Base-by-base conservation (phyloP, 106 monocot genomes). In the Cymbidium sinense region DNA sequence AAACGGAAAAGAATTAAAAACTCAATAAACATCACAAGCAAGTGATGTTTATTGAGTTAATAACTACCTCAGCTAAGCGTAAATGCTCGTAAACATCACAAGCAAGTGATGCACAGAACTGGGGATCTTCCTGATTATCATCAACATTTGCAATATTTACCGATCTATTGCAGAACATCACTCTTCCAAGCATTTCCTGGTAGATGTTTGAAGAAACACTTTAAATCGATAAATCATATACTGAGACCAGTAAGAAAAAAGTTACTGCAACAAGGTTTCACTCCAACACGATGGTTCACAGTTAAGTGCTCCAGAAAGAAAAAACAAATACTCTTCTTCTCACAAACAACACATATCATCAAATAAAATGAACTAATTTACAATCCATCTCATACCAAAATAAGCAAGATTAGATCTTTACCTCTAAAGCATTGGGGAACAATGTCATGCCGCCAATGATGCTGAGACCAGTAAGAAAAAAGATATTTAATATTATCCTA, bases 1-100 rank as follows among this genome's bases (percentile, higher is more conserved):
- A 39, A 39, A 2, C 2, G 39, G 39, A 39, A 39, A 39, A 39
- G 39, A 39, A 39, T 39, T 39, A 7, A 0, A 39, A 39, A 39
- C 5, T 39, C 39, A 7, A 39, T 0, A 39, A 39, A n/a, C n/a
- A n/a, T n/a, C n/a, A n/a, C n/a, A n/a, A n/a, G n/a, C n/a, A n/a
- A n/a, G n/a, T n/a, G n/a, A n/a, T n/a, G n/a, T n/a, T n/a, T n/a
- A n/a, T n/a, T n/a, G n/a, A n/a, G n/a, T n/a, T n/a, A 77, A 69
- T 18, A 12, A 12, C 83, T 69, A 94, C 94, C 91, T 94, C 94
- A 64, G 89, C 86, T 67, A 75, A 34, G 0, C 87, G 87, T 39
- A 94, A 78, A 82, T 87, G 86, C 73, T 86, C 75, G 82, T 94
- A 91, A 80, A 94, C 87, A 77, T 94, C 94, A 84, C 77, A 78